Percentiles rank a stretch among this genome's conserved stretches.
phyloP scores from a whole-genome alignment of 768 basidiomycete genomes.

The Amanita thiersii region DNA sequence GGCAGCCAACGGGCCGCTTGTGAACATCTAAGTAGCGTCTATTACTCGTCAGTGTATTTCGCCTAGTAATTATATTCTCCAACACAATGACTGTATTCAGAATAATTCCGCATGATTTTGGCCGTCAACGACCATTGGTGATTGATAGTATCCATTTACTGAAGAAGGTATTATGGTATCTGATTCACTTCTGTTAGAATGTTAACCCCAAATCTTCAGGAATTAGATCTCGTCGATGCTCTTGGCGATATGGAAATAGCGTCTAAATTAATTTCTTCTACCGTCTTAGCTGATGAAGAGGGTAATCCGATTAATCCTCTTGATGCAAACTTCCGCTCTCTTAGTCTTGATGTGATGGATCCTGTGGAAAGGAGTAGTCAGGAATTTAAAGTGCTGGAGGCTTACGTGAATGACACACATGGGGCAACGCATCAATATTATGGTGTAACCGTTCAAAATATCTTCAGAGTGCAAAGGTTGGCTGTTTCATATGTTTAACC shows the following conservation, averaged over 20 bases:
- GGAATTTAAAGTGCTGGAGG: constrained; percentile 41
- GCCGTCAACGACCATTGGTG: constrained; percentile 34
- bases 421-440: constrained; percentile 45
- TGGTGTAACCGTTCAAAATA: constrained; percentile 32
- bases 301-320: constrained; percentile 47
- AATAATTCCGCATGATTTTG: constrained; percentile 58
- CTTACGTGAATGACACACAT: constrained; percentile 47
- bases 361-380: constrained; percentile 29
- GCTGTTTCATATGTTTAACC: background rate
- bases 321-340: constrained; percentile 45
- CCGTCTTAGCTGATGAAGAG: constrained; percentile 25
- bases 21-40: constrained; percentile 37
- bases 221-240: constrained; percentile 57
- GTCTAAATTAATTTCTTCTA: constrained; percentile 42
- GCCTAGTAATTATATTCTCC: background rate
- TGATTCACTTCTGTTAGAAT: background rate
- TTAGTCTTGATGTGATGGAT: constrained; percentile 43
- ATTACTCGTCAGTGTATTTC: constrained; percentile 42
- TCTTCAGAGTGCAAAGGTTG: constrained; percentile 49
- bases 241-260: constrained; percentile 64
- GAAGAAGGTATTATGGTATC: constrained; percentile 26
- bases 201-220: constrained; percentile 19
- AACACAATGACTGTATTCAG: constrained; percentile 18
- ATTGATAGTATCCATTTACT: constrained; percentile 30
- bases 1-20: constrained; percentile 33